Evolutionary conservation across 2,329 filamentous ascomycete species (phyloP), one percentile per base, ranked within the genome.

Genomic region (Sarocladium kiliense): DNA sequence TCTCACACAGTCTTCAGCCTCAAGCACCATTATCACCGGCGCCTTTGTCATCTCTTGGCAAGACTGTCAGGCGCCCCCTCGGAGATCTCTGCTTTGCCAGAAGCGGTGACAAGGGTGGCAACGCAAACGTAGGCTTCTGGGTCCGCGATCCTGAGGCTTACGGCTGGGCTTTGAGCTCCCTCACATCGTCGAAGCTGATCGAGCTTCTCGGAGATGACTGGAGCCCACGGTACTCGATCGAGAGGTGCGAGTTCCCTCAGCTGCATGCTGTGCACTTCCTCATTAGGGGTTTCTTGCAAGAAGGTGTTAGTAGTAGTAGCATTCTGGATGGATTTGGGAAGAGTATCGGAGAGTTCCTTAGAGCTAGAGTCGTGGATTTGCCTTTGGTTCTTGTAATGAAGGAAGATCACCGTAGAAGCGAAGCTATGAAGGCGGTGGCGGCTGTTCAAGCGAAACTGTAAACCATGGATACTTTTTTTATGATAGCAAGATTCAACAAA

Each of bases 251-350:
- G 63, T 76, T 79, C 53, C 64, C 68, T 1, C 58, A 66, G 14
- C 62, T 79, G 0, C 60, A 63, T 41, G 72, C 73, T 0, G 70
- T 78, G 14, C 71, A 79, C 57, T 77, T 76, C 60, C 72, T 77
- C 4, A 64, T 78, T 3, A 74, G 73, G 56, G 75, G 74, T 2
- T 68, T 74, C 19, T 58, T 78, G 11, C 72, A 74, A 2, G 63
- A 69, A 1, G 72, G 72, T 1, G 74, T 81, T 1, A 79, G 76
- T 59, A 77, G 75, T 56, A 76, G 71, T 21, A 71, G 68, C 32
- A 62, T 73, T 23, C 56, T 81, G 19, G 78, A 81, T 63, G 68
- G 71, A 2, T 72, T 81, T 59, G 79, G 72, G 2, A 81, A 81
- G 62, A 76, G 77, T 0, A 74, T 80, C 60, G 75, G 71, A 14